A percentile compares a stretch with the other conserved stretches of the same genome.
Conservation (phyloP, 2,329 filamentous ascomycete genomes). For the Xylariaceae sp. region DNA sequence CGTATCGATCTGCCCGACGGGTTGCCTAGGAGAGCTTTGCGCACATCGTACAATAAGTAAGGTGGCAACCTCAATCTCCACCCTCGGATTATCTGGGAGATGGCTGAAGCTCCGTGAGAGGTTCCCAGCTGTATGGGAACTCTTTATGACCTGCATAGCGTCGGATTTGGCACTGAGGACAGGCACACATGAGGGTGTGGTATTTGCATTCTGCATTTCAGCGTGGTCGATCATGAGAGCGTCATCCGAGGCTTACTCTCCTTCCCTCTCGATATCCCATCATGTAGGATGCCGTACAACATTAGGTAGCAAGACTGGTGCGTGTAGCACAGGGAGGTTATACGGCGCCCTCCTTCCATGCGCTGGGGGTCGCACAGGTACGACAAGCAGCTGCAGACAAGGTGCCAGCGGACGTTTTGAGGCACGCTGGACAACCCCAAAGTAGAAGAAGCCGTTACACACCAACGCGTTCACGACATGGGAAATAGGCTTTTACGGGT, state of each 20-base stretch:
- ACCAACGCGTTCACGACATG: background rate
- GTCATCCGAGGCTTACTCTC: slow-evolving; percentile 16
- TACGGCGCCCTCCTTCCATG: slow-evolving; percentile 9
- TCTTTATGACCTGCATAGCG: slow-evolving; percentile 14
- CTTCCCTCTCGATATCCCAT: slow-evolving; percentile 2
- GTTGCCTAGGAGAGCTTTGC: slow-evolving; percentile 10
- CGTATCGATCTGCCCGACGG: slow-evolving; percentile 6
- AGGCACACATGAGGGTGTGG: slow-evolving; percentile 10
- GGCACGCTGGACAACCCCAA: background rate
- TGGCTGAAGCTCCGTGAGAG: slow-evolving; percentile 15
- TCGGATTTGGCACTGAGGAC: slow-evolving; percentile 18
- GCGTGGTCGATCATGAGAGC: slow-evolving; percentile 1
- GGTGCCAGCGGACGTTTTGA: background rate
- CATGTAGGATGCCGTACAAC: slow-evolving; percentile 20
- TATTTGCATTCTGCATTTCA: slow-evolving; percentile 11
- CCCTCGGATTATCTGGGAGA: slow-evolving; percentile 3
- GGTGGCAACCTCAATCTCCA: slow-evolving; percentile 8
- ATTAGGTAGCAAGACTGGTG: slow-evolving; percentile 26
- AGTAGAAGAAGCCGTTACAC: slow-evolving; percentile 3
- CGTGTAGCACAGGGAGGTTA: background rate
- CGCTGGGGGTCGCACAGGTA: slow-evolving; percentile 13
- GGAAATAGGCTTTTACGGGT: background rate
- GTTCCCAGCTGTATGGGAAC: slow-evolving; percentile 8
- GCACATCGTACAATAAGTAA: slow-evolving; percentile 1
- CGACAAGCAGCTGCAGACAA: slow-evolving; percentile 4